Conservation (phyloP, 2,329 filamentous ascomycete species). For the Dactylonectria estremocensis region DNA sequence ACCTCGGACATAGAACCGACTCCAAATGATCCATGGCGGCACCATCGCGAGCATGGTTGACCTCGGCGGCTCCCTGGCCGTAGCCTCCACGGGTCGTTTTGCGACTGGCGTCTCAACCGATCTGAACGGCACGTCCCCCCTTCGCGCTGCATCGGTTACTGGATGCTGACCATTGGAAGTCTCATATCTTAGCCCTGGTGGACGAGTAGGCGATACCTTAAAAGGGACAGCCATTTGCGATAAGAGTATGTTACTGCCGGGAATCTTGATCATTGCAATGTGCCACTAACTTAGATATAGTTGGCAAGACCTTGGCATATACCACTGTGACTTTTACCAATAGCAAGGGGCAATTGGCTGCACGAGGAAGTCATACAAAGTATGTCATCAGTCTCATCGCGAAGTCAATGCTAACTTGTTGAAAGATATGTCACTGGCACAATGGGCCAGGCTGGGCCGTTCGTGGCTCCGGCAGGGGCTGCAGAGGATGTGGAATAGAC, state of each 20-base stretch:
- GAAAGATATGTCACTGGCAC: slow-evolving; percentile 61
- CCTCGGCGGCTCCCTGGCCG: slow-evolving; percentile 75
- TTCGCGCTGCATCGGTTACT: accelerated
- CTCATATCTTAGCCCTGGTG: slow-evolving; percentile 74
- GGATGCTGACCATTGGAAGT: slow-evolving; percentile 58
- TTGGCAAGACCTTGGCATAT: slow-evolving; percentile 76
- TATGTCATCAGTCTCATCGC: slow-evolving; percentile 50
- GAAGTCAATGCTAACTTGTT: slow-evolving; percentile 20
- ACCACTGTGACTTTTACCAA: slow-evolving; percentile 74
- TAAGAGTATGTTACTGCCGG: slow-evolving; percentile 64
- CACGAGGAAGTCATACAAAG: slow-evolving; percentile 78
- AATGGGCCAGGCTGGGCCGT: slow-evolving; percentile 55
- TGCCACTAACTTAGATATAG: slow-evolving; percentile 53
- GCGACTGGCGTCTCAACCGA: slow-evolving; percentile 77
- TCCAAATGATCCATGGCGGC: slow-evolving; percentile 83
- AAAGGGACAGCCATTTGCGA: slow-evolving; percentile 72
- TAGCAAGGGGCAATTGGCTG: slow-evolving; percentile 70
- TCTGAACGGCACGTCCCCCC: slow-evolving; percentile 65
- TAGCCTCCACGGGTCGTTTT: slow-evolving; percentile 75
- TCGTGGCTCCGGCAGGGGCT: slow-evolving; percentile 55
- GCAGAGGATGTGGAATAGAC: slow-evolving; percentile 53
- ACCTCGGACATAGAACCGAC: slow-evolving; percentile 72
- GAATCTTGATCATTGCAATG: not conserved
- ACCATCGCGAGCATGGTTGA: slow-evolving; percentile 84
- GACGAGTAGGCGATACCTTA: slow-evolving; percentile 70